These are phyloP conservation scores for Hirschfeldia incana DNA, from an alignment of 345 rosid genomes.

Conservation along the genomic window DNA sequence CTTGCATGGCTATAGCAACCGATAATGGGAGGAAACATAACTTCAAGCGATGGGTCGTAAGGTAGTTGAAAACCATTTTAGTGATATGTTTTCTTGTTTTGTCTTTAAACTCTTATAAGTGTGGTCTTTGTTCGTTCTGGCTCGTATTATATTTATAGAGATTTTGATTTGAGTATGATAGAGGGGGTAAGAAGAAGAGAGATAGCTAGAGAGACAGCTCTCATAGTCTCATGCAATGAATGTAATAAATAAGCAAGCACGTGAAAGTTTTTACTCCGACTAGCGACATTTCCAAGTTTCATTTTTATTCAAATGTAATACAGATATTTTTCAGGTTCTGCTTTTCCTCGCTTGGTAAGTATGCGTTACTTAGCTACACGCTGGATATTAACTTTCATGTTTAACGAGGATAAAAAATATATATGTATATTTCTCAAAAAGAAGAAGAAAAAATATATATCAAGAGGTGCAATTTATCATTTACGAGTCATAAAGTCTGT, in stretches of 20 bases:
- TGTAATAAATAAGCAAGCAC: background rate
- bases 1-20: slow-evolving; percentile 15
- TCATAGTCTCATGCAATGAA: slow-evolving; percentile 6
- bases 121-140: slow-evolving; percentile 21
- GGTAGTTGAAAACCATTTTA: slow-evolving; percentile 1
- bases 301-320: background rate
- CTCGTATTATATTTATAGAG: slow-evolving; percentile 34
- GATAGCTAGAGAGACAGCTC: background rate
- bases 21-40: slow-evolving; percentile 20
- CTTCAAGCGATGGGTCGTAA: slow-evolving; percentile 18
- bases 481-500: too few relatives aligned
- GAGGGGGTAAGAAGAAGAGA: background rate
- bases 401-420: background rate
- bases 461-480: too few relatives aligned
- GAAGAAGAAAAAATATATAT: too few relatives aligned
- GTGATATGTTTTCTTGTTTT: background rate
- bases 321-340: background rate
- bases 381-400: background rate
- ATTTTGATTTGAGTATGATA: slow-evolving; percentile 9
- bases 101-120: slow-evolving; percentile 6
- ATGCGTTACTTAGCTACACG: background rate
- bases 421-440: background rate
- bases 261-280: background rate
- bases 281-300: background rate
- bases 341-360: background rate